These are phyloP conservation scores for Centella asiatica DNA, from an alignment of 129 eudicot genomes.

Conservation along the genomic window DNA sequence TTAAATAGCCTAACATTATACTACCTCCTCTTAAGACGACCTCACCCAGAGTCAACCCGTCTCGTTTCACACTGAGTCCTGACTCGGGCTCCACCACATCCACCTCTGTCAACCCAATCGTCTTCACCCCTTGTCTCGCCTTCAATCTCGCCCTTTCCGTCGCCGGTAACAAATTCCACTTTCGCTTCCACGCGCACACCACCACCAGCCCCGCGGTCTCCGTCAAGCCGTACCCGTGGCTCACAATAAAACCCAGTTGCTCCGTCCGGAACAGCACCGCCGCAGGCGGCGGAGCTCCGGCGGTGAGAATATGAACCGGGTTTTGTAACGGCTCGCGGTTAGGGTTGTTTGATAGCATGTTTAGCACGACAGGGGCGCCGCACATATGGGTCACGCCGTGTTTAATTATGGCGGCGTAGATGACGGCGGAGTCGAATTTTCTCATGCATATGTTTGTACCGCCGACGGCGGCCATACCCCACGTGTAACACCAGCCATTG, in stretches of 20 bases:
- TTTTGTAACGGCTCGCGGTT: constrained; percentile 9
- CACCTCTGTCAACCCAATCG: constrained; percentile 24
- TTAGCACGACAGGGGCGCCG: constrained; percentile 73
- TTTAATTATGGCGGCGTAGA: constrained; percentile 23
- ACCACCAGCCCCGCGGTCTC: constrained; percentile 33
- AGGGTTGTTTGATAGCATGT: constrained; percentile 39
- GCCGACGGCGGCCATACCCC: constrained; percentile 80
- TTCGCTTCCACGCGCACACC: constrained; percentile 31
- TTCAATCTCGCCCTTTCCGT: constrained; percentile 24
- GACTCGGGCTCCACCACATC: constrained; percentile 38
- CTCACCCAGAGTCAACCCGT: constrained; percentile 30
- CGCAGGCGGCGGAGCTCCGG: constrained; percentile 46
- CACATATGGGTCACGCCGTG: constrained; percentile 69
- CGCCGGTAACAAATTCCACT: constrained; percentile 29
- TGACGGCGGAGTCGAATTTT: constrained; percentile 30
- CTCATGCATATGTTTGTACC: constrained; percentile 55
- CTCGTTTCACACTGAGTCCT: constrained; percentile 29
- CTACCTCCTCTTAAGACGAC: constrained; percentile 36
- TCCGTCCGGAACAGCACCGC: constrained; percentile 30
- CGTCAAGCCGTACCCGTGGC: constrained; percentile 34
- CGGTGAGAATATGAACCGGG: constrained; percentile 42
- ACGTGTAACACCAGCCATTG: constrained; percentile 60
- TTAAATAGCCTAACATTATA: constrained; percentile 35
- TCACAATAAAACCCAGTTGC: constrained; percentile 27
- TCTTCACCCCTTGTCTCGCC: constrained; percentile 35